Conservation (phyloP, 176 grass and related monocot genomes). For the Alopecurus myosuroides region DNA sequence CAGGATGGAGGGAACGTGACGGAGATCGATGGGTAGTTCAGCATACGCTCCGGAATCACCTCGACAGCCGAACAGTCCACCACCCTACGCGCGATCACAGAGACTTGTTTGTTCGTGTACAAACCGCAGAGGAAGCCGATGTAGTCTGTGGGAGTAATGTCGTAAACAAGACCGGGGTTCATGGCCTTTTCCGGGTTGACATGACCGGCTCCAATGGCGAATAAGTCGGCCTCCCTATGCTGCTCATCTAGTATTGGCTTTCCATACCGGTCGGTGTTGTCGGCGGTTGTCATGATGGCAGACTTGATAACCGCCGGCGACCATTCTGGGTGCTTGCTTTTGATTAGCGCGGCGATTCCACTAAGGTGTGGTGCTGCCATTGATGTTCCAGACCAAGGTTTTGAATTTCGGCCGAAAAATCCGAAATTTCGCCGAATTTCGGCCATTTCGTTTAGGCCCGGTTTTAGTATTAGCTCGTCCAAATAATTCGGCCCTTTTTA, state of each 20-base stretch:
- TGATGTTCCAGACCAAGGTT: conserved; percentile 53
- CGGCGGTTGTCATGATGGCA: conserved; percentile 65
- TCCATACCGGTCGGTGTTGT: conserved; percentile 20
- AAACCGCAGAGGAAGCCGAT: conserved; percentile 47
- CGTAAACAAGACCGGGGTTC: conserved; percentile 42
- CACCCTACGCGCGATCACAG: too few species aligned
- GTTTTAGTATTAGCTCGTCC: too few species aligned
- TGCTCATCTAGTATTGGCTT: conserved; percentile 31
- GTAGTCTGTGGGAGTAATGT: conserved; percentile 16
- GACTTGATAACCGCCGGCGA: conserved; percentile 55
- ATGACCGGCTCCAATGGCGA: conserved; percentile 42
- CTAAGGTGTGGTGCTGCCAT: conserved; percentile 72
- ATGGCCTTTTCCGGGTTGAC: conserved; percentile 43
- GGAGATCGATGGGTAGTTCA: too few species aligned
- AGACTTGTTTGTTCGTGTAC: not conserved
- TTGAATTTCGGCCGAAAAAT: conserved; percentile 35
- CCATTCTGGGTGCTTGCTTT: conserved; percentile 43
- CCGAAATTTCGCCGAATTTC: too few species aligned
- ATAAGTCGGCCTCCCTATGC: conserved; percentile 7
- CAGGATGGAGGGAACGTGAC: too few species aligned
- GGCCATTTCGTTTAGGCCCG: too few species aligned
- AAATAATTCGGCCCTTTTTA: too few species aligned
- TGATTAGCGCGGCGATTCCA: conserved; percentile 46
- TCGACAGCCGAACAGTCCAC: too few species aligned
- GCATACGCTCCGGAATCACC: too few species aligned